These are phyloP conservation scores for Serendipita sp. DNA, from an alignment of 768 basidiomycete species.

Conservation along the genomic window DNA sequence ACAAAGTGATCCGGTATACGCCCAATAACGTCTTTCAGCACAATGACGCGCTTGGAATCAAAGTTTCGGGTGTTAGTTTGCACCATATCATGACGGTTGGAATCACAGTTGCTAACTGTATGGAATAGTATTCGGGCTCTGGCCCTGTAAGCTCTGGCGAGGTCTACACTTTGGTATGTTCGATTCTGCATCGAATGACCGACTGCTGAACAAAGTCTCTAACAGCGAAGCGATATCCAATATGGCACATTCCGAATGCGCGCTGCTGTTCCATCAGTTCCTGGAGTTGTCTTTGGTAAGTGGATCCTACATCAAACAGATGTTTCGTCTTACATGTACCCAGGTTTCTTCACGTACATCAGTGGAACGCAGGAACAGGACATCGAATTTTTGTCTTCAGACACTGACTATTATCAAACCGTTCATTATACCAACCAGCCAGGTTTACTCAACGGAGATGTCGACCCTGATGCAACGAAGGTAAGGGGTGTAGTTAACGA, in stretches of 20 bases:
- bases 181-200: not conserved
- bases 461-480: slow-evolving; percentile 10
- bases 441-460: slow-evolving; percentile 9
- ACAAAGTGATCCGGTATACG: not conserved
- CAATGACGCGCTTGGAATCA: slow-evolving; percentile 11
- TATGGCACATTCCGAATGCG: slow-evolving; percentile 13
- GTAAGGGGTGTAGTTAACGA: not conserved
- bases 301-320: not conserved
- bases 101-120: not conserved
- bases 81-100: not conserved
- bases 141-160: slow-evolving; percentile 9
- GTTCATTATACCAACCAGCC: slow-evolving; percentile 14
- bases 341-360: slow-evolving; percentile 13
- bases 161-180: slow-evolving; percentile 5
- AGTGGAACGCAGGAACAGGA: slow-evolving; percentile 7
- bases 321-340: not conserved
- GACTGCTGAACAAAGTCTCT: not conserved
- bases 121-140: slow-evolving; percentile 8
- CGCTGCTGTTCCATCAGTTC: slow-evolving; percentile 10
- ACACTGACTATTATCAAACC: slow-evolving; percentile 10
- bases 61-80: slow-evolving; percentile 8
- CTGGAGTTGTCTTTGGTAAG: slow-evolving; percentile 8
- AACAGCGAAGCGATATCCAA: slow-evolving; percentile 5
- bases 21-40: slow-evolving; percentile 1
- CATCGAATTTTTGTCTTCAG: slow-evolving; percentile 12